phyloP scores from a whole-genome alignment of 345 rosid genomes.

The Diplotaxis tenuifolia region DNA sequence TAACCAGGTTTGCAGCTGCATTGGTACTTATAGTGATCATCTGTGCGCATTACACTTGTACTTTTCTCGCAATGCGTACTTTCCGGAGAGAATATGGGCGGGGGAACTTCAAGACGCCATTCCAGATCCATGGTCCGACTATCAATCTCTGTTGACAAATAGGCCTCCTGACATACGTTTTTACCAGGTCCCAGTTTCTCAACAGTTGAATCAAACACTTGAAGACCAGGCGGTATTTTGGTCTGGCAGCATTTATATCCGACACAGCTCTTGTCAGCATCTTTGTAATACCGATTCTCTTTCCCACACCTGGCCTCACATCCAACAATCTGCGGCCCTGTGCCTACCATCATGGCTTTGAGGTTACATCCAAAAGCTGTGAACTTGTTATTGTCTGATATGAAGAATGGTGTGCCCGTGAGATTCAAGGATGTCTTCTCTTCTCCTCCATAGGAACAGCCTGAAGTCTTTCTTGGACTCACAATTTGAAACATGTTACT shows the following conservation, averaged over 20 bases:
- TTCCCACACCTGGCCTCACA: conserved; percentile 39
- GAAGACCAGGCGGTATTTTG: conserved; percentile 20
- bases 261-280: not conserved
- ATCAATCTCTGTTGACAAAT: not conserved
- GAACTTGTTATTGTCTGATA: conserved; percentile 31
- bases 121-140: conserved; percentile 22
- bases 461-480: conserved; percentile 15
- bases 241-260: conserved; percentile 47
- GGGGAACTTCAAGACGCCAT: conserved; percentile 28
- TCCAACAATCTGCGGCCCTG: conserved; percentile 22
- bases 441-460: not conserved
- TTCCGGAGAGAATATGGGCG: not conserved
- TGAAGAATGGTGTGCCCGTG: conserved; percentile 17
- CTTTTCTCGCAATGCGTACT: not conserved
- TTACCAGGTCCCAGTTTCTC: not conserved
- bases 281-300: not conserved
- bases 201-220: not conserved
- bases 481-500: not conserved
- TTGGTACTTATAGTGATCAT: not conserved
- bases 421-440: conserved; percentile 17
- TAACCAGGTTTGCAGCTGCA: conserved; percentile 40
- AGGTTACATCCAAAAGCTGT: conserved; percentile 45
- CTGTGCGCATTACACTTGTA: not conserved
- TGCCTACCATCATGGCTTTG: not conserved
- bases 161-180: conserved; percentile 12